Conservation (phyloP, 768 basidiomycete genomes). For the Pholiota molesta region DNA sequence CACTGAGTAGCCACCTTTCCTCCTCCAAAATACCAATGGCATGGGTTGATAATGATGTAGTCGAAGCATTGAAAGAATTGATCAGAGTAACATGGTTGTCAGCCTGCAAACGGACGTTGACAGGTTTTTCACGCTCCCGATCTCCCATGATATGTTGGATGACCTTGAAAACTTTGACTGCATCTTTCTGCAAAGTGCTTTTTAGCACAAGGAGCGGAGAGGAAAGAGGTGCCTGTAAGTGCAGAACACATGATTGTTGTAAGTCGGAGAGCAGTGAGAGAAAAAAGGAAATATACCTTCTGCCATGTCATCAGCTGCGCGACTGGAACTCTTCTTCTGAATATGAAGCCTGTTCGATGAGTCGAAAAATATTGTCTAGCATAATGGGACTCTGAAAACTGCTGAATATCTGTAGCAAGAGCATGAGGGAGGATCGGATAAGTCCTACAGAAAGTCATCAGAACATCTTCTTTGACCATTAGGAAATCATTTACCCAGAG, state of each 20-base stretch:
- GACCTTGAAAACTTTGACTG: slow-evolving; percentile 84
- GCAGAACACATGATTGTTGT: slow-evolving; percentile 1
- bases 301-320: slow-evolving; percentile 93
- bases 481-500: slow-evolving; percentile 57
- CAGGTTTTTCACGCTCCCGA: slow-evolving; percentile 68
- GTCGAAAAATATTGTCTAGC: slow-evolving; percentile 89
- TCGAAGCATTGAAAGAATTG: slow-evolving; percentile 47
- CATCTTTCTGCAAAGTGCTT: slow-evolving; percentile 69
- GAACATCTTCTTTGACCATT: slow-evolving; percentile 7
- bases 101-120: slow-evolving; percentile 50
- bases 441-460: slow-evolving; percentile 44
- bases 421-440: slow-evolving; percentile 81
- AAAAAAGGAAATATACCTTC: slow-evolving; percentile 46
- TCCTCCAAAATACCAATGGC: slow-evolving; percentile 67
- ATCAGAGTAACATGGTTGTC: slow-evolving; percentile 47
- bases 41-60: slow-evolving; percentile 43
- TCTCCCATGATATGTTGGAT: slow-evolving; percentile 96
- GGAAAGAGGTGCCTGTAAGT: slow-evolving; percentile 56
- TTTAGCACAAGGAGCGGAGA: slow-evolving; percentile 78
- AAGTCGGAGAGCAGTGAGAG: background rate
- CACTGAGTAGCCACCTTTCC: slow-evolving; percentile 82
- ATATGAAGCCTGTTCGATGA: slow-evolving; percentile 88
- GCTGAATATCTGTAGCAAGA: slow-evolving; percentile 82
- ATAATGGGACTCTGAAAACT: slow-evolving; percentile 85
- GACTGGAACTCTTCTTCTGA: slow-evolving; percentile 79